Evolutionary conservation across 805 yeast genomes (phyloP).

Genomic region (Metschnikowia gelsemii): DNA sequence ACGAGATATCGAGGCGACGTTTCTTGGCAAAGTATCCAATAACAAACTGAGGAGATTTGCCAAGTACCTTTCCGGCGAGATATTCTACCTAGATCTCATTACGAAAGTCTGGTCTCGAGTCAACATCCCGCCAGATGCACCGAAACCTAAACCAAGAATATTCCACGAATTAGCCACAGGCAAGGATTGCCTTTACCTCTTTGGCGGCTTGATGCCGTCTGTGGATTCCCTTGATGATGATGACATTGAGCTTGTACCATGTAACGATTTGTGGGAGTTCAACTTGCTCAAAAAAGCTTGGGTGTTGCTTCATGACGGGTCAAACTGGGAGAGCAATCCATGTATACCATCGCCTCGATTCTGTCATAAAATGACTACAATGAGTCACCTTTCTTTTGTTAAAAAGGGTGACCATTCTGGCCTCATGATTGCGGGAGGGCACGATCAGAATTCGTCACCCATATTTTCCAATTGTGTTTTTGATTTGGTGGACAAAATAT

Average conservation of each 20-base stretch:
- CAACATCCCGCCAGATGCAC: constrained; percentile 20
- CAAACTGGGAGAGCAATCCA: constrained; percentile 21
- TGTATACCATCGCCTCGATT: constrained; percentile 43
- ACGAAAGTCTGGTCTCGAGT: constrained; percentile 58
- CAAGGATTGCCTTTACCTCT: constrained; percentile 52
- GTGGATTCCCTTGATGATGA: constrained; percentile 22
- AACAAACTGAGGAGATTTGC: constrained; percentile 28
- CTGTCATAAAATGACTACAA: constrained; percentile 50
- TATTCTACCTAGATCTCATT: constrained; percentile 58
- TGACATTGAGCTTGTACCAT: constrained; percentile 37
- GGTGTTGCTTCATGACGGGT: constrained; percentile 49
- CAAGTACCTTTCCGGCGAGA: constrained; percentile 58
- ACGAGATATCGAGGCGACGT: constrained; percentile 38
- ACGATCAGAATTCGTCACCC: constrained; percentile 33
- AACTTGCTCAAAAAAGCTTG: constrained; percentile 53
- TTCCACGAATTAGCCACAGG: constrained; percentile 57
- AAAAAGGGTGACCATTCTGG: constrained; percentile 46
- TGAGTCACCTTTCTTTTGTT: constrained; percentile 38
- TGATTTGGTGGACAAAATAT: constrained; percentile 44
- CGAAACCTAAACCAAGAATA: constrained; percentile 48
- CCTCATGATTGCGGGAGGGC: constrained; percentile 54
- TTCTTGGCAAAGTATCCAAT: constrained; percentile 29
- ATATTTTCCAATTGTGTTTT: constrained; percentile 39
- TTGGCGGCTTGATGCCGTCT: constrained; percentile 59
- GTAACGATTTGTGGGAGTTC: constrained; percentile 71